Evolutionary conservation across 2,329 filamentous ascomycete genomes (phyloP).

Genomic region (Stagonosporopsis cucurbitacearum): DNA sequence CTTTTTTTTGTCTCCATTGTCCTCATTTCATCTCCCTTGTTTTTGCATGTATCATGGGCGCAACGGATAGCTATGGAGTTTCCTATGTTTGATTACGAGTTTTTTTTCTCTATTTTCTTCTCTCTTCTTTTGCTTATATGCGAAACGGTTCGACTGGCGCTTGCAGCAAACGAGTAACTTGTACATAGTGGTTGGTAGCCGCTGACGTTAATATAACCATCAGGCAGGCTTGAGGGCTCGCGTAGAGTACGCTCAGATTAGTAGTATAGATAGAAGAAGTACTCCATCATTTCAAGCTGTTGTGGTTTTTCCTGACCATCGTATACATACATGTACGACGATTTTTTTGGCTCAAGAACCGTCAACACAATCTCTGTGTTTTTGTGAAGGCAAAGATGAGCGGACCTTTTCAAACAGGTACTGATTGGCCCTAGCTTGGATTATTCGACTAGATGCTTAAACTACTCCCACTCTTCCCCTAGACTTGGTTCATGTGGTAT

Average conservation of each 20-base stretch:
- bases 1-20: too few species aligned
- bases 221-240: conserved; percentile 7
- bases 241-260: background rate
- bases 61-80: conserved; percentile 1
- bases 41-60: conserved; percentile 12
- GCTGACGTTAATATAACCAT: background rate
- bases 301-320: background rate
- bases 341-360: too few species aligned
- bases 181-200: conserved; percentile 13
- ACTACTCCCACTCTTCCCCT: conserved; percentile 27
- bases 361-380: too few species aligned
- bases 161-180: conserved; percentile 7
- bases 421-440: background rate
- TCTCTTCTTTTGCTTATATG: background rate
- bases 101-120: too few species aligned
- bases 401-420: background rate
- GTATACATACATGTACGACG: background rate
- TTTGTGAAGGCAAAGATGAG: too few species aligned
- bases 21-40: background rate
- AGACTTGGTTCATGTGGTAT: conserved; percentile 31
- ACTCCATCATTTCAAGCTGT: background rate
- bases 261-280: conserved; percentile 7
- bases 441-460: background rate
- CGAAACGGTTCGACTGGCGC: background rate
- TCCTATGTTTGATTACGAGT: background rate